A percentile compares a stretch with the other conserved stretches of the same genome.
phyloP scores from a whole-genome alignment of 331 rosid genomes.

The Pyrus hybrid region DNA sequence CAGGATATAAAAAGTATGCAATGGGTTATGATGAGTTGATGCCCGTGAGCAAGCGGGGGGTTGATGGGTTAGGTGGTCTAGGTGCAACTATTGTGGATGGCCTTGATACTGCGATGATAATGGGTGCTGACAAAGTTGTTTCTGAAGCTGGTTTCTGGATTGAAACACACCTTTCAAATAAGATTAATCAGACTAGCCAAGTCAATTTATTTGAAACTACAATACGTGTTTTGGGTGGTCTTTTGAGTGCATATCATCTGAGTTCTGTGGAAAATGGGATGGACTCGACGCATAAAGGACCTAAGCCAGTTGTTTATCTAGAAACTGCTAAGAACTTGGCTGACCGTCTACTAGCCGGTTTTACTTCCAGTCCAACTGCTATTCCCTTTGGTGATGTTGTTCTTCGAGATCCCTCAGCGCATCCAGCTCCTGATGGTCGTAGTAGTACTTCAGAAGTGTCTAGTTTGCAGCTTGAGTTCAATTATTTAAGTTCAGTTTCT shows the following conservation, averaged over 20 bases:
- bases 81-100: conserved; percentile 97
- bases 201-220: conserved; percentile 98
- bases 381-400: conserved; percentile 86
- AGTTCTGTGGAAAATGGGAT: conserved; percentile 54
- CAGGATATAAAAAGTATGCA: conserved; percentile 73
- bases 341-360: conserved; percentile 78
- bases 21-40: conserved; percentile 95
- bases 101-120: conserved; percentile 96
- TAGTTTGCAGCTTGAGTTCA: conserved; percentile 88
- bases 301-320: conserved; percentile 69
- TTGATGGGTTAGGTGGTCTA: conserved; percentile 87
- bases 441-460: conserved; percentile 96
- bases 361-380: conserved; percentile 86
- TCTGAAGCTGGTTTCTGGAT: conserved; percentile 92
- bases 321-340: conserved; percentile 79
- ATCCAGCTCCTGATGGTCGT: conserved; percentile 76
- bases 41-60: conserved; percentile 71
- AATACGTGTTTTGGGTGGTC: conserved; percentile 93
- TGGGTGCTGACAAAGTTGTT: conserved; percentile 73
- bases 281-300: conserved; percentile 46
- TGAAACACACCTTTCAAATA: conserved; percentile 57
- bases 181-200: conserved; percentile 73
- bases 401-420: conserved; percentile 59
- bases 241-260: conserved; percentile 87
- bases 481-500: conserved; percentile 85